Evolutionary conservation across 139 green algal species (phyloP), one percentile per base, ranked within the genome.

Genomic region (Nannochloris sp.): DNA sequence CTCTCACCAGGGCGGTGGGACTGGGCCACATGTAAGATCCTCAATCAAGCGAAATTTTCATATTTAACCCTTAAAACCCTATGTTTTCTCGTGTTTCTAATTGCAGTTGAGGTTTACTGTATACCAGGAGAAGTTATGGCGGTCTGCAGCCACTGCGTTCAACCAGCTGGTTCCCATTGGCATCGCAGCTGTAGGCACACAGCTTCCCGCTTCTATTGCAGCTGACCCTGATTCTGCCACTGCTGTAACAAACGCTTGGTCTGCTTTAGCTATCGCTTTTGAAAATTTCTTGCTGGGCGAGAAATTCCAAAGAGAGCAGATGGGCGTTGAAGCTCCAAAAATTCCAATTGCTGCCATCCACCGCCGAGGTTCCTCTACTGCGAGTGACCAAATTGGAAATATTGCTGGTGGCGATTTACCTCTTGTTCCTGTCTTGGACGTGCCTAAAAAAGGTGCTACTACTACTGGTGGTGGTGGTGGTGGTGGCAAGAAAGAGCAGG

Each of bases 91-190:
- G 29, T n/a, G n/a, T 61, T 35, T 13, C 60, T 23, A 64, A 36
- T 7, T 72, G 54, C 71, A 78, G 71, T 57, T 78, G 2, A 67
- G 78, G 3, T 72, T 74, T 60, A 68, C 60, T 4, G 64, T 60
- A 5, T 71, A 70, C 25, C 14, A 58, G 1, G 63, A 80, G 4
- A 55, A 56, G 7, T 77, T 95, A n/a, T 95, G 88, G 88, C 77
- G 82, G 2, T 32, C 70, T 4, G 74, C 83, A 14, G 77, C 79
- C 4, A 39, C 47, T 19, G 74, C 74, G 6, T 88, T 93, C 48
- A 80, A 77, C 4, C 54, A 64, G 2, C 75, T 90, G 3, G 79
- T 92, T 13, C 51, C 62, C 0, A 32, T 68, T 0, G 87, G 88
- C 2, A 61, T 94, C 45, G 81, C 83, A 2, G 83, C 83, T 12